Conservation (phyloP, 2,329 filamentous ascomycete genomes). For the Diaporthe destruens region DNA sequence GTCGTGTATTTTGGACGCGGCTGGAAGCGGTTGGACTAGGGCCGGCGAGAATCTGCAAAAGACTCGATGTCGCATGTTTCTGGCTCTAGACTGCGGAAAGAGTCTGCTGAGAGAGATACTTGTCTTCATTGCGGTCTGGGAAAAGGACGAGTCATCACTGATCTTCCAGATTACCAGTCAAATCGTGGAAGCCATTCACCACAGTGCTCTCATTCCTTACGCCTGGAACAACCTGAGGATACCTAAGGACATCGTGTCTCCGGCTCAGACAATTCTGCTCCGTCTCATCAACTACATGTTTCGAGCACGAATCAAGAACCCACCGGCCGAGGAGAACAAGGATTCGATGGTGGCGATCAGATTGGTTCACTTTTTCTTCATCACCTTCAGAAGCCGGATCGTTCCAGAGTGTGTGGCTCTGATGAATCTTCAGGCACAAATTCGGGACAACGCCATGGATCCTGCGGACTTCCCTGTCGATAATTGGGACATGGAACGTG, state of each 20-base stretch:
- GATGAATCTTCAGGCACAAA: conserved; percentile 93
- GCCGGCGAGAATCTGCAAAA: conserved; percentile 88
- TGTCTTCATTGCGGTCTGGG: conserved; percentile 98
- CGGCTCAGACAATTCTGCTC: conserved; percentile 92
- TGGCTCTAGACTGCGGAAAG: conserved; percentile 90
- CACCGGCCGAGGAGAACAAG: conserved; percentile 59
- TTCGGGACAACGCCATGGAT: conserved; percentile 80
- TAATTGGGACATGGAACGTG: conserved; percentile 96
- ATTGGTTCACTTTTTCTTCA: conserved; percentile 89
- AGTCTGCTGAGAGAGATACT: conserved; percentile 91
- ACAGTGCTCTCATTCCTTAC: conserved; percentile 89
- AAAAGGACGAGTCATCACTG: conserved; percentile 90
- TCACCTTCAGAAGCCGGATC: conserved; percentile 90
- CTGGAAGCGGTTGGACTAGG: conserved; percentile 75
- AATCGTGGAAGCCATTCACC: conserved; percentile 92
- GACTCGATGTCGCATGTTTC: conserved; percentile 87
- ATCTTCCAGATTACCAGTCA: conserved; percentile 98
- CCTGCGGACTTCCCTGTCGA: conserved; percentile 93
- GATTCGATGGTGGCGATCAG: conserved; percentile 69
- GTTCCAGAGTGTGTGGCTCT: conserved; percentile 95
- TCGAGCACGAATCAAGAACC: conserved; percentile 64
- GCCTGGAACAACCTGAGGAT: conserved; percentile 93
- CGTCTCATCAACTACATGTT: conserved; percentile 93
- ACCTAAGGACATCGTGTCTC: conserved; percentile 95
- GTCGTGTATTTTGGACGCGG: conserved; percentile 89